phyloP scores from a whole-genome alignment of 2,329 filamentous ascomycete genomes.

The Hypoxylon sp. region DNA sequence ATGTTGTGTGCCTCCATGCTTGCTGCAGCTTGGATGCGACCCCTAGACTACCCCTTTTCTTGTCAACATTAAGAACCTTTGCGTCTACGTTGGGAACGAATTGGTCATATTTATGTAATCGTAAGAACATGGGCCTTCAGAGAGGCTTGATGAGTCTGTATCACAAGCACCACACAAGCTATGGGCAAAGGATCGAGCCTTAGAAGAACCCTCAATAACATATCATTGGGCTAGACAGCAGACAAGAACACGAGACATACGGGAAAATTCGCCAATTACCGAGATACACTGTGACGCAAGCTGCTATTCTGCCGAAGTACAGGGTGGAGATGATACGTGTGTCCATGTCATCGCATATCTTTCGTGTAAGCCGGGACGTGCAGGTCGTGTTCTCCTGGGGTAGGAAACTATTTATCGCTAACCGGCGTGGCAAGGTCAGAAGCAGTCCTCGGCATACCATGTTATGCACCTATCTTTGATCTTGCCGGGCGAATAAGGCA shows the following conservation, averaged over 20 bases:
- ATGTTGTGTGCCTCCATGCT: slow-evolving; percentile 22
- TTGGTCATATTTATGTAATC: slow-evolving; percentile 25
- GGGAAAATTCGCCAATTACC: slow-evolving; percentile 45
- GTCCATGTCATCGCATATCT: slow-evolving; percentile 40
- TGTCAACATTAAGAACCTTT: background rate
- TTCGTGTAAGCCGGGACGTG: slow-evolving; percentile 37
- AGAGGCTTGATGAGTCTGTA: slow-evolving; percentile 32
- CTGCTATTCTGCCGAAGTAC: slow-evolving; percentile 34
- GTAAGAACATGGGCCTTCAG: slow-evolving; percentile 39
- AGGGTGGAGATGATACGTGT: slow-evolving; percentile 33
- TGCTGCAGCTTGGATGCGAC: slow-evolving; percentile 15
- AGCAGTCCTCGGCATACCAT: slow-evolving; percentile 5
- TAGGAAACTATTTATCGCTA: slow-evolving; percentile 24
- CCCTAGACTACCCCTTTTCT: slow-evolving; percentile 17
- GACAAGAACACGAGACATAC: slow-evolving; percentile 42
- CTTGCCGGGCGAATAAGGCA: slow-evolving; percentile 17
- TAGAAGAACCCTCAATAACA: slow-evolving; percentile 24
- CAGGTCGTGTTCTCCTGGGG: slow-evolving; percentile 32
- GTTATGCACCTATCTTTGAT: slow-evolving; percentile 2
- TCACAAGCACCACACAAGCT: slow-evolving; percentile 14
- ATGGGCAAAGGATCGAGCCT: slow-evolving; percentile 27
- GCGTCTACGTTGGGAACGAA: slow-evolving; percentile 9
- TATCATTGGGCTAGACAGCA: slow-evolving; percentile 32
- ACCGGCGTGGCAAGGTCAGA: slow-evolving; percentile 15
- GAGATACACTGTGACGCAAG: slow-evolving; percentile 40